Base-by-base conservation (phyloP, 176 grass and related monocot genomes). In the Aegilops tauschii region DNA sequence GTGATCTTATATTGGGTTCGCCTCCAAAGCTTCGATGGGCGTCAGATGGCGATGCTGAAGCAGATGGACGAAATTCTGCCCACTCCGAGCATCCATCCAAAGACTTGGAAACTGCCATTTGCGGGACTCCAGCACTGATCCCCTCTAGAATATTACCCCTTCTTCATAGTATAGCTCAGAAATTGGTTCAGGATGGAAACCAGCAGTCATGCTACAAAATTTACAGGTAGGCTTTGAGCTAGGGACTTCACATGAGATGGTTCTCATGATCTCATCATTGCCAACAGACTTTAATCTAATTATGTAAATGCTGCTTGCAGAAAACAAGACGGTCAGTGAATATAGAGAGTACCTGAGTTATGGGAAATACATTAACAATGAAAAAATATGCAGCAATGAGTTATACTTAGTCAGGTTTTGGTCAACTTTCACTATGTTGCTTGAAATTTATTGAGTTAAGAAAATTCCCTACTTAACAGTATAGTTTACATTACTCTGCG, bases 101-200 rank as follows among this genome's bases (percentile, higher is more conserved):
- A 91, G 84, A 88, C 84, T 86, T 95, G 80, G 94, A 94, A 21
- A 85, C 89, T 70, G 84, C 94, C 47, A 61, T 93, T 64, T 96
- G 89, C 86, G 90, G 86, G 76, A 86, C 92, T n/a, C 97, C 94
- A 23, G 90, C 91, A 52, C 85, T 98, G 17, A 88, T 98, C 45
- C 97, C 93, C 72, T 84, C 94, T 30, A 96, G 92, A 80, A 65
- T 98, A 85, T 69, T 94, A 72, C 92, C 94, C 12, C 88, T 54
- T 52, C 49, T 52, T 96, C 71, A 88, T 96, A 98, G 49, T 54
- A 90, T 98, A 89, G 92, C 97, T 80, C 90, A 96, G 62, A 94
- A 98, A 78, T 78, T 98, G 77, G 89, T 98, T 76, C 92, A 98
- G 76, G 89, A 85, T 85, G 97, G 97, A 82, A 80, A 95, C 36